A percentile compares a stretch with the other conserved stretches of the same genome.
Evolutionary conservation across 306 rosid species (phyloP).

Genomic region (Canavalia ensiformis): DNA sequence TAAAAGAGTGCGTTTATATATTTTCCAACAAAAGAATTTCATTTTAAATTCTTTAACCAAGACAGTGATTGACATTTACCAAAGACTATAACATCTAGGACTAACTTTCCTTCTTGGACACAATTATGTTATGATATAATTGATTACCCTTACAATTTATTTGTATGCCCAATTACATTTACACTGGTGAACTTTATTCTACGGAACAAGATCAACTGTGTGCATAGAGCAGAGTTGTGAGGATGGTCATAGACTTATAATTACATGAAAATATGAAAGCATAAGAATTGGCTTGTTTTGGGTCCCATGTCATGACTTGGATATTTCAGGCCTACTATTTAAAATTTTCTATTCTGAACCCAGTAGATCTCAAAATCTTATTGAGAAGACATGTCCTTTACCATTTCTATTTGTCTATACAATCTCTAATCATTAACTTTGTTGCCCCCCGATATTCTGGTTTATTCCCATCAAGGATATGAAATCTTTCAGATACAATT

Average conservation of each 20-base stretch:
- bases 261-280: background rate
- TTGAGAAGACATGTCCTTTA: constrained; percentile 47
- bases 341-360: constrained; percentile 23
- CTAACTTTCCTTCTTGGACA: too few species aligned
- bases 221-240: background rate
- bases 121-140: too few species aligned
- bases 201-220: constrained; percentile 19
- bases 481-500: constrained; percentile 42
- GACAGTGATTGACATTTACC: too few species aligned
- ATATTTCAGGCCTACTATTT: constrained; percentile 20
- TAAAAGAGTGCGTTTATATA: too few species aligned
- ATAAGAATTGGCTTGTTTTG: constrained; percentile 4
- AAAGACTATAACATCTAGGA: too few species aligned
- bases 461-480: constrained; percentile 46
- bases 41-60: too few species aligned
- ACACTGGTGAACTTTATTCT: background rate
- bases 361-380: constrained; percentile 40
- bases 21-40: too few species aligned
- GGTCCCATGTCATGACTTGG: constrained; percentile 39
- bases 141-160: too few species aligned
- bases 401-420: constrained; percentile 35
- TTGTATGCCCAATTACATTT: background rate
- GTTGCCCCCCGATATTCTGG: constrained; percentile 40
- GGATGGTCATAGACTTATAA: background rate
- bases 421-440: constrained; percentile 30